A percentile compares a stretch with the other conserved stretches of the same genome.
These are phyloP conservation scores for Plectranthus barbatus DNA, from an alignment of 257 asterid genomes.

Conservation along the genomic window DNA sequence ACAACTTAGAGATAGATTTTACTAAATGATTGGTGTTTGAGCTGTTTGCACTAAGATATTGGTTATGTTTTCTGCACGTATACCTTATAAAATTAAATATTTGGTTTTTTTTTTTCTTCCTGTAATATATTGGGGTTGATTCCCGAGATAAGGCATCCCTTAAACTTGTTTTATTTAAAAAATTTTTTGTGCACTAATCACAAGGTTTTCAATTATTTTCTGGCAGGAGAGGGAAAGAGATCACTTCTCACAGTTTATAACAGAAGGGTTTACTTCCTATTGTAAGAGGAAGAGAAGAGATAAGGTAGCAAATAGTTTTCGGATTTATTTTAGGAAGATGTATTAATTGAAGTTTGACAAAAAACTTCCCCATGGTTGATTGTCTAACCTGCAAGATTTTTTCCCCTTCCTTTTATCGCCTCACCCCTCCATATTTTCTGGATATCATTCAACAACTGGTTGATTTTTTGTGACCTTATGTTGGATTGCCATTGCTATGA, in stretches of 20 bases:
- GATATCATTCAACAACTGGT: not conserved
- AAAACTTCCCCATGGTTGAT: not conserved
- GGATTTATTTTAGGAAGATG: not conserved
- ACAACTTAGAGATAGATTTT: not conserved
- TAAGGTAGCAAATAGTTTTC: constrained; percentile 39
- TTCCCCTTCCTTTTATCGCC: not conserved
- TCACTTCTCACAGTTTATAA: constrained; percentile 91
- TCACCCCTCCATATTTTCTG: not conserved
- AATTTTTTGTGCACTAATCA: not conserved
- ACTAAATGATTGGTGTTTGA: not conserved
- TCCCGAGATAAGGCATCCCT: not conserved
- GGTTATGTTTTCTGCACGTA: not conserved
- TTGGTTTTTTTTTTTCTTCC: too few species aligned
- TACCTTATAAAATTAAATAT: not conserved
- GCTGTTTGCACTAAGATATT: not conserved
- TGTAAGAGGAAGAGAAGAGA: constrained; percentile 98
- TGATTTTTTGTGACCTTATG: not conserved
- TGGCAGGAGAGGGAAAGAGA: constrained; percentile 89
- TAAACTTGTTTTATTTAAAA: too few species aligned
- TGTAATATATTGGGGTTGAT: not conserved
- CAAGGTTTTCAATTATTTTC: constrained; percentile 1
- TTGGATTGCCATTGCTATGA: not conserved
- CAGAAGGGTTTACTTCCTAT: constrained; percentile 95
- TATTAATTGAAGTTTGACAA: not conserved
- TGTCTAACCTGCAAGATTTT: not conserved